Percentiles rank a stretch among this genome's conserved stretches.
phyloP scores from a whole-genome alignment of 192 early-diverging fungal species.

The Entomortierella chlamydospora region DNA sequence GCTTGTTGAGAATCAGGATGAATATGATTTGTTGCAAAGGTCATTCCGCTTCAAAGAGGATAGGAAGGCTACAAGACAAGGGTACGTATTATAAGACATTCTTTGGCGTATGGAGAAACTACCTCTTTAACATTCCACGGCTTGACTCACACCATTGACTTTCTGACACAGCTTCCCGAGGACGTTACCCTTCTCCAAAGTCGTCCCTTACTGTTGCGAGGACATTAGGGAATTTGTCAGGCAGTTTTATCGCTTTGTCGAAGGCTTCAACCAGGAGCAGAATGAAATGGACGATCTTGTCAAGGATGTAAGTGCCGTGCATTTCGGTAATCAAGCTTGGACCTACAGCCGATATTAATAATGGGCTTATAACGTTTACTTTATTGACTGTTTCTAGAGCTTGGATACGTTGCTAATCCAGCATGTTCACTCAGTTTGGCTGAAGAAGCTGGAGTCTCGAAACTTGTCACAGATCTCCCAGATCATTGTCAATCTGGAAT shows the following conservation, averaged over 20 bases:
- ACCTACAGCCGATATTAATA: neutral
- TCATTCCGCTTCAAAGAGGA: slow-evolving; percentile 74
- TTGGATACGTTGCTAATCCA: slow-evolving; percentile 79
- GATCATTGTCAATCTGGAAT: slow-evolving; percentile 86
- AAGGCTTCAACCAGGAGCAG: slow-evolving; percentile 84
- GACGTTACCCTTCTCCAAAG: slow-evolving; percentile 84
- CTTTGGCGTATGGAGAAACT: no score
- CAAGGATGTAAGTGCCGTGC: slow-evolving; percentile 67
- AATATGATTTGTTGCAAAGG: slow-evolving; percentile 71
- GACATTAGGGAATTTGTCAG: slow-evolving; percentile 77
- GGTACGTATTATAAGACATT: slow-evolving; percentile 21
- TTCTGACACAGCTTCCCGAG: slow-evolving; percentile 69
- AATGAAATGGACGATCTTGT: slow-evolving; percentile 90
- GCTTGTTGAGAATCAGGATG: slow-evolving; percentile 71
- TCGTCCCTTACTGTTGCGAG: slow-evolving; percentile 77
- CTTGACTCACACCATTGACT: neutral
- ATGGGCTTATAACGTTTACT: neutral
- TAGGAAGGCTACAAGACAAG: slow-evolving; percentile 41
- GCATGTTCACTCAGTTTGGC: slow-evolving; percentile 74
- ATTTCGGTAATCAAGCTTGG: neutral
- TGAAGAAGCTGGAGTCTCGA: slow-evolving; percentile 71
- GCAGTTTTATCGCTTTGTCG: slow-evolving; percentile 87
- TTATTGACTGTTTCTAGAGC: slow-evolving; percentile 42
- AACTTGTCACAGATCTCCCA: slow-evolving; percentile 88
- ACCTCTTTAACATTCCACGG: no score